These are phyloP conservation scores for Grosmannia clavigera DNA, from an alignment of 2,329 filamentous ascomycete species.

Conservation along the genomic window DNA sequence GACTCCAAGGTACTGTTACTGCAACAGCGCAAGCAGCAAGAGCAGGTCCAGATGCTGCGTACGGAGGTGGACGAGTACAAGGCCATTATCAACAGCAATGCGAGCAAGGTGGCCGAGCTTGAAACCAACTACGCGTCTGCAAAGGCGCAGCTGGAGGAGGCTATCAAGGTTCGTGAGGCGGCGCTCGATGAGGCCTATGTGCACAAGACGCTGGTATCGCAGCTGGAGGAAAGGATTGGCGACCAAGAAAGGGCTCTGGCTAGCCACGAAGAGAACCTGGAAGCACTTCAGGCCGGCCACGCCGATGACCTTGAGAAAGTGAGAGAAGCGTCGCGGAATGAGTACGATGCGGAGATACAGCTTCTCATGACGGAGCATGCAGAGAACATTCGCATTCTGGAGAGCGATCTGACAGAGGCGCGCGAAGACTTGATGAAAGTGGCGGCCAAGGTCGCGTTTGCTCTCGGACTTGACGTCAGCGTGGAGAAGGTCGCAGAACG, in stretches of 20 bases:
- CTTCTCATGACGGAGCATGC: constrained; percentile 48
- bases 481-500: constrained; percentile 55
- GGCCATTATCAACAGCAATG: constrained; percentile 55
- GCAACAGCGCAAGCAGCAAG: constrained; percentile 29
- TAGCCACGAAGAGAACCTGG: constrained; percentile 38
- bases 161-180: constrained; percentile 39
- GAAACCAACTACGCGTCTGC: constrained; percentile 59
- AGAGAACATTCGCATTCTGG: constrained; percentile 41
- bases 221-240: constrained; percentile 46
- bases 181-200: constrained; percentile 29
- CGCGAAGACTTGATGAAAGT: constrained; percentile 53
- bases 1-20: constrained; percentile 34
- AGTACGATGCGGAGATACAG: constrained; percentile 45
- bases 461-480: constrained; percentile 50
- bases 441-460: constrained; percentile 48
- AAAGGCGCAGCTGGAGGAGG: constrained; percentile 55
- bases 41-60: constrained; percentile 50
- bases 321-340: constrained; percentile 35
- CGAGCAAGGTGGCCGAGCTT: constrained; percentile 57
- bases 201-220: constrained; percentile 35
- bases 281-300: constrained; percentile 36
- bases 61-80: constrained; percentile 74
- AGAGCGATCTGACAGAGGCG: constrained; percentile 51
- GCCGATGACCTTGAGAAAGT: constrained; percentile 36
- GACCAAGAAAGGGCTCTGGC: constrained; percentile 47